phyloP scores from a whole-genome alignment of 805 yeast species.

The Ogataea trehalophila region DNA sequence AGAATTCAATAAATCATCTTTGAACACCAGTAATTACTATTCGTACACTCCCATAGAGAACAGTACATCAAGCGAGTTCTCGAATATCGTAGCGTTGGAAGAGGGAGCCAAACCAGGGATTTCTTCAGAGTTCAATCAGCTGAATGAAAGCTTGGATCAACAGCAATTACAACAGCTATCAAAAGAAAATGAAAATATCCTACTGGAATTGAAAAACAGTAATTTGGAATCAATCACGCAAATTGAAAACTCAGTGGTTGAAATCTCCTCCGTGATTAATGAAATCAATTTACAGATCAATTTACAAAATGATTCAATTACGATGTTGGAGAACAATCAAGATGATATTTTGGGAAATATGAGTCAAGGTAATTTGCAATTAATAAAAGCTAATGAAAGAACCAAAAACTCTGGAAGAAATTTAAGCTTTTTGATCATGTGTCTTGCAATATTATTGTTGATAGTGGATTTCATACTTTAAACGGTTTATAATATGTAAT shows the following conservation, averaged over 20 bases:
- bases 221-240: slow-evolving; percentile 57
- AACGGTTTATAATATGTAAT: too few species aligned
- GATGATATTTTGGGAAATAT: slow-evolving; percentile 63
- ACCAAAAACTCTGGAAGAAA: slow-evolving; percentile 58
- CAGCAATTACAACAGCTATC: slow-evolving; percentile 56
- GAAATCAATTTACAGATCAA: slow-evolving; percentile 71
- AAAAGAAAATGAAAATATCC: slow-evolving; percentile 52
- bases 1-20: slow-evolving; percentile 32
- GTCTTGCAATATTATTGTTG: slow-evolving; percentile 52
- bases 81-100: slow-evolving; percentile 16
- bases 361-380: slow-evolving; percentile 62
- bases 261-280: slow-evolving; percentile 68
- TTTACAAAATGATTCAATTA: slow-evolving; percentile 67
- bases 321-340: slow-evolving; percentile 59
- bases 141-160: slow-evolving; percentile 30
- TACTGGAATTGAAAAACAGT: slow-evolving; percentile 49
- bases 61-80: slow-evolving; percentile 25
- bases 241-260: slow-evolving; percentile 60
- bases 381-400: slow-evolving; percentile 61
- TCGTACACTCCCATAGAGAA: slow-evolving; percentile 7
- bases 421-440: slow-evolving; percentile 49
- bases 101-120: slow-evolving; percentile 30
- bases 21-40: slow-evolving; percentile 18
- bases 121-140: slow-evolving; percentile 31
- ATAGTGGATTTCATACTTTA: slow-evolving; percentile 45